Conservation (phyloP, 202 grass and related monocot genomes). For the Setaria viridis region DNA sequence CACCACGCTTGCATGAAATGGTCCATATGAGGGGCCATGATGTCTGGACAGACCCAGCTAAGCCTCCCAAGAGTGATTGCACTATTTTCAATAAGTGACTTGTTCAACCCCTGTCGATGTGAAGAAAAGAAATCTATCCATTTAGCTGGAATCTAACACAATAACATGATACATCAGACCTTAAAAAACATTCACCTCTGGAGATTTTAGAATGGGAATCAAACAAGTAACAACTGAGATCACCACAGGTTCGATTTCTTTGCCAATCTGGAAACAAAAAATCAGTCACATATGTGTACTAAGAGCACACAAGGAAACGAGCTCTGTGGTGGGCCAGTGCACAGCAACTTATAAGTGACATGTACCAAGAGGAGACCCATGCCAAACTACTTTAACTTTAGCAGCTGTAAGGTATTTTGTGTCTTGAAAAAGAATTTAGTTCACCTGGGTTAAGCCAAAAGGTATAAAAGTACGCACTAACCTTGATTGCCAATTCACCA, state of each 20-base stretch:
- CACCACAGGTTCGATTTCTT: slow-evolving; percentile 88
- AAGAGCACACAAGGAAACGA: slow-evolving; percentile 12
- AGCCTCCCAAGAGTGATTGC: slow-evolving; percentile 98
- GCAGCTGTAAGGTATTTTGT: slow-evolving; percentile 4
- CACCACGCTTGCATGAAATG: slow-evolving; percentile 99
- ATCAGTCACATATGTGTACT: slow-evolving; percentile 14
- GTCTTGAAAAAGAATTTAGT: slow-evolving; percentile 3
- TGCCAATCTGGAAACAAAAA: slow-evolving; percentile 67
- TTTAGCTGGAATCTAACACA: slow-evolving; percentile 35
- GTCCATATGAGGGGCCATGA: slow-evolving; percentile 89
- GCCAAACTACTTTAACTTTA: slow-evolving; percentile 13
- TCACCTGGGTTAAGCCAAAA: neutral
- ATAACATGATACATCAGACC: neutral
- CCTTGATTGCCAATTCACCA: slow-evolving; percentile 98
- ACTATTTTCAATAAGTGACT: slow-evolving; percentile 95
- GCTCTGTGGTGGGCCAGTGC: neutral
- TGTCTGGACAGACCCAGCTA: slow-evolving; percentile 94
- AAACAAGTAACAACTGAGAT: slow-evolving; percentile 79
- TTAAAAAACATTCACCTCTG: slow-evolving; percentile 62
- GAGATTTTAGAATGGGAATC: slow-evolving; percentile 77
- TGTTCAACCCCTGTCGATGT: slow-evolving; percentile 73
- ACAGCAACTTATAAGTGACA: slow-evolving; percentile 4
- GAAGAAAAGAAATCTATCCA: neutral
- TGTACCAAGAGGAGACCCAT: slow-evolving; percentile 7
- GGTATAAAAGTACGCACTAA: slow-evolving; percentile 49